These are phyloP conservation scores for Rhamnella rubrinervis DNA, from an alignment of 331 rosid genomes.

Conservation along the genomic window DNA sequence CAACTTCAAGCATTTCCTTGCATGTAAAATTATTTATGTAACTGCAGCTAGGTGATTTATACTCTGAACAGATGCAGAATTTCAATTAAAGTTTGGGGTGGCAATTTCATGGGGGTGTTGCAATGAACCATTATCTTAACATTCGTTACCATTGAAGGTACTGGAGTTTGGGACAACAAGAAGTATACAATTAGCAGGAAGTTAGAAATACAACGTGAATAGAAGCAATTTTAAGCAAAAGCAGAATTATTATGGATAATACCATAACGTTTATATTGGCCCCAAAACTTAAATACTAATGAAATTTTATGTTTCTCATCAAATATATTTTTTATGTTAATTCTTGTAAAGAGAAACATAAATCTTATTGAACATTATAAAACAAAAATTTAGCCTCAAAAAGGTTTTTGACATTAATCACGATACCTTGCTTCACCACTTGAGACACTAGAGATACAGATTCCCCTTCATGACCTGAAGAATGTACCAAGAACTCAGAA, in stretches of 20 bases:
- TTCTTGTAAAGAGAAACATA: neutral
- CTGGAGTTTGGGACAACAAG: slow-evolving; percentile 46
- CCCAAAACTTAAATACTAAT: too few relatives aligned
- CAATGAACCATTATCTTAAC: slow-evolving; percentile 75
- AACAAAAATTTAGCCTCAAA: slow-evolving; percentile 19
- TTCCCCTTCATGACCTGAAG: slow-evolving; percentile 89
- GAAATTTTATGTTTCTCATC: neutral
- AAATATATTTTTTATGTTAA: neutral
- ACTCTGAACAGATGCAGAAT: too few relatives aligned
- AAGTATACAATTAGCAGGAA: slow-evolving; percentile 9
- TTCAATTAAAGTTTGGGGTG: too few relatives aligned
- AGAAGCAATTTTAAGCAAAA: neutral
- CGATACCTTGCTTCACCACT: slow-evolving; percentile 80
- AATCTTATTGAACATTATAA: neutral
- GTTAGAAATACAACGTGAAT: slow-evolving; percentile 15
- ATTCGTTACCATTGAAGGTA: slow-evolving; percentile 81
- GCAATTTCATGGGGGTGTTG: neutral
- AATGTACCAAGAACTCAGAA: slow-evolving; percentile 27
- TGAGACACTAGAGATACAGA: slow-evolving; percentile 59
- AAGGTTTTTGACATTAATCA: slow-evolving; percentile 17
- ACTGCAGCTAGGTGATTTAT: neutral
- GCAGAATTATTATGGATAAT: too few relatives aligned
- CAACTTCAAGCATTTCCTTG: slow-evolving; percentile 7
- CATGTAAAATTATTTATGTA: neutral
- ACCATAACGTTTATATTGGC: too few relatives aligned